These are phyloP conservation scores for Mortierella sp. DNA, from an alignment of 371 early-diverging fungal genomes.

Conservation along the genomic window DNA sequence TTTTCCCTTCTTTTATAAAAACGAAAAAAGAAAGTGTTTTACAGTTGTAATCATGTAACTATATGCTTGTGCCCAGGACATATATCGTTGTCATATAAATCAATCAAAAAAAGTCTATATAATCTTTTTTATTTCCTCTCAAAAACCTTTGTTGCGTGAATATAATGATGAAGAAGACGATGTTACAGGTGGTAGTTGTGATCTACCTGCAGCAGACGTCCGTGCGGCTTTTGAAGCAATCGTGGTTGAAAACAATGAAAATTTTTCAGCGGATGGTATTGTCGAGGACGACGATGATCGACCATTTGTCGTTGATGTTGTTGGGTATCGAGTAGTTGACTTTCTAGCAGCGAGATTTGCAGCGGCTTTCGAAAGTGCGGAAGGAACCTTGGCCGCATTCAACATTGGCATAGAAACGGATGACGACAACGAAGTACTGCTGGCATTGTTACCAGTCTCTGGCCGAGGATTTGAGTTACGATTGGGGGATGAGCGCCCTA, in stretches of 20 bases:
- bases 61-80: background rate
- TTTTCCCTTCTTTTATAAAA: background rate
- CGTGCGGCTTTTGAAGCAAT: background rate
- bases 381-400: conserved; percentile 23
- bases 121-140: background rate
- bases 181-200: background rate
- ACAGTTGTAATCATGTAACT: background rate
- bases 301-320: background rate
- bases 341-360: conserved; percentile 31
- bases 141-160: background rate
- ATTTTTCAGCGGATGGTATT: background rate
- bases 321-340: conserved; percentile 13
- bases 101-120: background rate
- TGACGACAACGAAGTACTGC: background rate
- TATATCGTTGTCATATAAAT: background rate
- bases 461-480: background rate
- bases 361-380: conserved; percentile 26
- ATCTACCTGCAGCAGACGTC: background rate
- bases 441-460: background rate
- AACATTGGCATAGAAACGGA: background rate
- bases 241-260: background rate
- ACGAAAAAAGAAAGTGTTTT: background rate
- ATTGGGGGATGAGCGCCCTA: background rate
- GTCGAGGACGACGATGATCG: background rate
- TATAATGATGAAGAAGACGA: background rate